These are phyloP conservation scores for Hygrophorus pudorinus DNA, from an alignment of 768 basidiomycete genomes.

Conservation along the genomic window DNA sequence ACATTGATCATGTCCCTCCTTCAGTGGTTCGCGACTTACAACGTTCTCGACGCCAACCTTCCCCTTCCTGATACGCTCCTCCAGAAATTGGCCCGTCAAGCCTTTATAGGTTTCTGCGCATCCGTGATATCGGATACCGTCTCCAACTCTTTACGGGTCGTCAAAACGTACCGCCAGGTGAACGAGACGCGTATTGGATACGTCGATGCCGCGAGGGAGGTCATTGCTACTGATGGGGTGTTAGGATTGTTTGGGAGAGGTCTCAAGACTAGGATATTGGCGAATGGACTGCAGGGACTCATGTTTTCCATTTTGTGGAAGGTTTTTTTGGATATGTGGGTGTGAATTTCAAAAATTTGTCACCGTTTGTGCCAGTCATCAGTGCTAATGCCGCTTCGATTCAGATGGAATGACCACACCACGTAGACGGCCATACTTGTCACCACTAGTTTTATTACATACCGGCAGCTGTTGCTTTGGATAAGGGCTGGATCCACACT, in stretches of 20 bases:
- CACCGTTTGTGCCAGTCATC: neutral
- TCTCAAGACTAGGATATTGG: conserved; percentile 77
- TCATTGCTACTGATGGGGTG: conserved; percentile 70
- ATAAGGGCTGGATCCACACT: too few species aligned
- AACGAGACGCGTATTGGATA: conserved; percentile 77
- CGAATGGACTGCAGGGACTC: conserved; percentile 86
- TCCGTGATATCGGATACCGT: conserved; percentile 79
- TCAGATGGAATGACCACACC: conserved; percentile 7
- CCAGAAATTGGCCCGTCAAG: conserved; percentile 64
- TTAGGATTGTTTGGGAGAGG: conserved; percentile 81
- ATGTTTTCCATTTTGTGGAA: conserved; percentile 92
- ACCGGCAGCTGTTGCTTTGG: too few species aligned
- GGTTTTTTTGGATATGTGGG: conserved; percentile 81
- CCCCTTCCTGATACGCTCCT: conserved; percentile 43
- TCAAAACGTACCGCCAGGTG: conserved; percentile 95
- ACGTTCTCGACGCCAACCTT: conserved; percentile 57
- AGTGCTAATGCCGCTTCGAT: neutral
- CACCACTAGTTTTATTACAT: too few species aligned
- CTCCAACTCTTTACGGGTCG: conserved; percentile 82
- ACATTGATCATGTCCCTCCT: neutral
- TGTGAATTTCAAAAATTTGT: too few species aligned
- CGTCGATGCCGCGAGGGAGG: conserved; percentile 61
- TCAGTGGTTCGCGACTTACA: conserved; percentile 81
- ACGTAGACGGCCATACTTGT: neutral
- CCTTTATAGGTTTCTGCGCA: conserved; percentile 85